Conservation (phyloP, 163 green algal genomes). For the Botryococcus braunii region DNA sequence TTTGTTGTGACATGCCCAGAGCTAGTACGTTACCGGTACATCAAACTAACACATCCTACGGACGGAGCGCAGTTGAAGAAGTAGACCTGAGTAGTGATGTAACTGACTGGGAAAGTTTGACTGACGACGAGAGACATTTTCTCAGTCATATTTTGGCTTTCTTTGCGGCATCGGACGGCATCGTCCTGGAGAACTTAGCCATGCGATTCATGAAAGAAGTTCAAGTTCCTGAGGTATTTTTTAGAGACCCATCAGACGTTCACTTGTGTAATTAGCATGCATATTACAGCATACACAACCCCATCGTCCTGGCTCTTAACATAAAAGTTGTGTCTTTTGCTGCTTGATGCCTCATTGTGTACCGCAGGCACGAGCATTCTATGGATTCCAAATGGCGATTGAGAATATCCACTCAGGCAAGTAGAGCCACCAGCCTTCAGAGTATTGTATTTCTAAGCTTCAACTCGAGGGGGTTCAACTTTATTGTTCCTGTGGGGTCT, state of each 20-base stretch:
- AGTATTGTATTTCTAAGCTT: too few relatives aligned
- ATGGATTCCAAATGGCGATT: constrained; percentile 89
- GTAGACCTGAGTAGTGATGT: constrained; percentile 56
- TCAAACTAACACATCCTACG: too few relatives aligned
- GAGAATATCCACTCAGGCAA: constrained; percentile 92
- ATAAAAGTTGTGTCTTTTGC: too few relatives aligned
- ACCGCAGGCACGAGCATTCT: constrained; percentile 74
- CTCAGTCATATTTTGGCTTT: constrained; percentile 83
- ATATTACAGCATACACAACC: background rate
- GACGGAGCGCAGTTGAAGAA: constrained; percentile 12
- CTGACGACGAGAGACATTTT: constrained; percentile 81
- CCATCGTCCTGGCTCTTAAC: too few relatives aligned
- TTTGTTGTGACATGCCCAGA: too few relatives aligned
- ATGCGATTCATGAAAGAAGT: constrained; percentile 80
- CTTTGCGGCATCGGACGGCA: constrained; percentile 84
- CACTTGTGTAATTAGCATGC: background rate
- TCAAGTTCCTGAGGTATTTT: constrained; percentile 61
- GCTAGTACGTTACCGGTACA: too few relatives aligned
- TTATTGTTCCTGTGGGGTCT: too few relatives aligned
- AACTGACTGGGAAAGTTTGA: constrained; percentile 76
- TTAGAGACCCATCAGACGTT: background rate
- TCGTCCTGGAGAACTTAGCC: constrained; percentile 88
- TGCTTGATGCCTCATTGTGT: too few relatives aligned
- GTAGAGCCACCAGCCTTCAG: too few relatives aligned
- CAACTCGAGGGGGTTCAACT: too few relatives aligned